A percentile compares a stretch with the other conserved stretches of the same genome.
These are phyloP conservation scores for Escovopsis sp. DNA, from an alignment of 2,329 filamentous ascomycete genomes.

Conservation along the genomic window DNA sequence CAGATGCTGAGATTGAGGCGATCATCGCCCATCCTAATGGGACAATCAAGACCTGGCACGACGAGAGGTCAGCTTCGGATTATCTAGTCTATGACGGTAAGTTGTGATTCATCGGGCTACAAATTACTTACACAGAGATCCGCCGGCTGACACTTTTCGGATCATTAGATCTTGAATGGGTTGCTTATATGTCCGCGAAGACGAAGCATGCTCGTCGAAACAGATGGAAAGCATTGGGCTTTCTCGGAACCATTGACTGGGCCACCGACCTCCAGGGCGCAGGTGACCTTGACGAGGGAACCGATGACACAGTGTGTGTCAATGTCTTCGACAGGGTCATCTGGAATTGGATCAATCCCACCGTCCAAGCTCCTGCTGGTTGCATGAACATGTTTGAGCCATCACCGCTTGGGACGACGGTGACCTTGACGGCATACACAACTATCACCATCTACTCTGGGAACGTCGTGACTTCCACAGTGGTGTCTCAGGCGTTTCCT, in stretches of 20 bases:
- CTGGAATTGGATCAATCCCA: constrained; percentile 2
- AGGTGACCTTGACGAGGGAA: not conserved
- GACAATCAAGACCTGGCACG: constrained; percentile 3
- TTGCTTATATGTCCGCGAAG: constrained; percentile 1
- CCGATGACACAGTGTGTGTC: not conserved
- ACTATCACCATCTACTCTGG: constrained; percentile 1
- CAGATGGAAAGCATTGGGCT: not conserved
- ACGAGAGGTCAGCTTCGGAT: constrained; percentile 1
- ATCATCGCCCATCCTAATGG: constrained; percentile 5
- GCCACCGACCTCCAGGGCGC: constrained; percentile 3
- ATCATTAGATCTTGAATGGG: not conserved
- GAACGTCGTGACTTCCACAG: not conserved
- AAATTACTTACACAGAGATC: not conserved
- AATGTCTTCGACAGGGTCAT: constrained; percentile 3
- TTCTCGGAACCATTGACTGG: constrained; percentile 3
- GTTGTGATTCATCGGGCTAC: not conserved
- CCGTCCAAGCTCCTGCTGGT: not conserved
- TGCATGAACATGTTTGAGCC: constrained; percentile 2
- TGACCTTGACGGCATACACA: constrained; percentile 2
- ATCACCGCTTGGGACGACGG: not conserved
- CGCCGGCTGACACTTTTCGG: no score
- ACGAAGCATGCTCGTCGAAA: not conserved
- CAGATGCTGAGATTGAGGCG: constrained; percentile 12
- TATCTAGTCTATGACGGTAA: constrained; percentile 4
- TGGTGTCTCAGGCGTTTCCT: constrained; percentile 1